These are phyloP conservation scores for Blastobotrys robertii DNA, from an alignment of 805 yeast genomes.

Conservation along the genomic window DNA sequence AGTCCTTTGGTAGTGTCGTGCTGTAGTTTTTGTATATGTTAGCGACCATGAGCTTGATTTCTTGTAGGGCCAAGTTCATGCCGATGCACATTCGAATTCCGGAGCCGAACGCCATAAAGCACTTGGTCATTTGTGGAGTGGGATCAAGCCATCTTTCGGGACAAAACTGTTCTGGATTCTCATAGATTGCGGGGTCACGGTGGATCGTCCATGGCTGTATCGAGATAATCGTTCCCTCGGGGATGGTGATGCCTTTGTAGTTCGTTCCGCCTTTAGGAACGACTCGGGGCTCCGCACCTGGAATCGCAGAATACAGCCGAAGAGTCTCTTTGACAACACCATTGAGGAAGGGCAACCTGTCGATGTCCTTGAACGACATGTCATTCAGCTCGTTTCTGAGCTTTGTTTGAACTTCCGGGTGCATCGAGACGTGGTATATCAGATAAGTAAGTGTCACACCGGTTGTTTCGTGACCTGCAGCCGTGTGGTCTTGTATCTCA, in stretches of 20 bases:
- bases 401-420: constrained; percentile 38
- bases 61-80: constrained; percentile 54
- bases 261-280: constrained; percentile 24
- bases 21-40: constrained; percentile 32
- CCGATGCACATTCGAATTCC: constrained; percentile 73
- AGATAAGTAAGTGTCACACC: constrained; percentile 54
- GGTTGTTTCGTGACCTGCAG: constrained; percentile 73
- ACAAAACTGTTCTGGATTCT: constrained; percentile 40
- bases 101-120: constrained; percentile 61
- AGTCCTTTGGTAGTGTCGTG: constrained; percentile 12
- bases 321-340: constrained; percentile 54
- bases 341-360: constrained; percentile 45
- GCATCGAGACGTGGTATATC: constrained; percentile 46
- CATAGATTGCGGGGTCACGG: constrained; percentile 40
- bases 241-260: constrained; percentile 24
- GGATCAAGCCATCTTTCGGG: constrained; percentile 51
- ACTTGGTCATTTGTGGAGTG: constrained; percentile 39
- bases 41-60: constrained; percentile 50
- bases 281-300: constrained; percentile 61
- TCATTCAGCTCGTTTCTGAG: constrained; percentile 39
- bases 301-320: constrained; percentile 60
- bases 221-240: constrained; percentile 47
- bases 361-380: constrained; percentile 33
- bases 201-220: constrained; percentile 62
- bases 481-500: constrained; percentile 52